Evolutionary conservation across 1,284 basidiomycete species (phyloP).

Genomic region (Anthracocystis panici-leucophaei): DNA sequence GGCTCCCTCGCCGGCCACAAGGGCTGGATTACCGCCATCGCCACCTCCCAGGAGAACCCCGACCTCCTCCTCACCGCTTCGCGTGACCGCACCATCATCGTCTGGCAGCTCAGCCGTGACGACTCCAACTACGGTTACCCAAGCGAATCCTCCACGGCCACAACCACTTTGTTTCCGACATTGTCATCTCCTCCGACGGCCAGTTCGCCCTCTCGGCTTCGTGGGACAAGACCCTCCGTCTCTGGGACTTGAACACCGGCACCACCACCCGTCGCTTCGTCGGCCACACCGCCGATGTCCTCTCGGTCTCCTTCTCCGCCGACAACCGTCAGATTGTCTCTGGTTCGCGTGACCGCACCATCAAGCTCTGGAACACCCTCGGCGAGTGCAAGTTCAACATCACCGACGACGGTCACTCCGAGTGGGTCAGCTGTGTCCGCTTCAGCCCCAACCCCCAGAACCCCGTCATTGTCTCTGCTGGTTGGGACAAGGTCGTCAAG

Average conservation of each 20-base stretch:
- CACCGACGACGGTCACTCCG: conserved; percentile 88
- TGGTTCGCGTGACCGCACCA: conserved; percentile 92
- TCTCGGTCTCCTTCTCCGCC: conserved; percentile 74
- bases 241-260: conserved; percentile 79
- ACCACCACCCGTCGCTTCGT: conserved; percentile 80
- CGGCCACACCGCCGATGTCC: conserved; percentile 96
- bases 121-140: conserved; percentile 73
- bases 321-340: conserved; percentile 87
- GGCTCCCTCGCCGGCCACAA: conserved; percentile 88
- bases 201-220: conserved; percentile 99
- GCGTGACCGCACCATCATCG: conserved; percentile 99
- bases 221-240: conserved; percentile 99
- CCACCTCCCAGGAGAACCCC: conserved; percentile 94
- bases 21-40: conserved; percentile 91
- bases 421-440: conserved; percentile 95
- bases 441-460: conserved; percentile 99
- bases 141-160: conserved; percentile 98
- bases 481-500: conserved; percentile 99
- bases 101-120: conserved; percentile 98
- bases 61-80: conserved; percentile 97
- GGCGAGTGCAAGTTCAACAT: conserved; percentile 99
- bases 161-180: conserved; percentile 99
- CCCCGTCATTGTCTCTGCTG: conserved; percentile 98
- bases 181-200: conserved; percentile 88
- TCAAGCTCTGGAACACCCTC: conserved; percentile 99